phyloP scores from a whole-genome alignment of 192 early-diverging fungal genomes.

The Dissophora globulifera region DNA sequence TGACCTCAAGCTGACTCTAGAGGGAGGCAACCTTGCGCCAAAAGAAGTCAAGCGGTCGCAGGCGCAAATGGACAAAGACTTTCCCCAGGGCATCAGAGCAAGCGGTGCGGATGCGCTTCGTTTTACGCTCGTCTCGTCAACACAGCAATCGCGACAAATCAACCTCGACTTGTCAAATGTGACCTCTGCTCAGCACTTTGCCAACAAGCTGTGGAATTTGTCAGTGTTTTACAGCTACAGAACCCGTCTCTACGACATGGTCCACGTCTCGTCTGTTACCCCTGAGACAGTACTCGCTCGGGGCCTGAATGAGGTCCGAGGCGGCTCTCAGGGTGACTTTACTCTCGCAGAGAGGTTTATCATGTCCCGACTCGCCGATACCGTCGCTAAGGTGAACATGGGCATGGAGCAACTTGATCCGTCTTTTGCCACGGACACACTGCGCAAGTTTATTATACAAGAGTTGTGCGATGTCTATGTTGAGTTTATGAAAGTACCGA shows the following conservation, averaged over 20 bases:
- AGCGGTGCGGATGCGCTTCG: slow-evolving; percentile 92
- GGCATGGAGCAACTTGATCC: slow-evolving; percentile 79
- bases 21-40: slow-evolving; percentile 77
- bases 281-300: slow-evolving; percentile 6
- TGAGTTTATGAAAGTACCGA: slow-evolving; percentile 84
- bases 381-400: slow-evolving; percentile 70
- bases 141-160: slow-evolving; percentile 89
- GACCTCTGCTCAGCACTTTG: slow-evolving; percentile 87
- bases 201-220: slow-evolving; percentile 98
- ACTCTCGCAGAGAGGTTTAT: slow-evolving; percentile 88
- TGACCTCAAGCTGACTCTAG: slow-evolving; percentile 73
- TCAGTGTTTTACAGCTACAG: slow-evolving; percentile 77
- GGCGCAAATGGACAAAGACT: slow-evolving; percentile 77
- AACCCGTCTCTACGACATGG: slow-evolving; percentile 66
- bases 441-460: slow-evolving; percentile 89
- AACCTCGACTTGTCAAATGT: slow-evolving; percentile 92
- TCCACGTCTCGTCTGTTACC: slow-evolving; percentile 31
- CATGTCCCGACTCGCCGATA: slow-evolving; percentile 80
- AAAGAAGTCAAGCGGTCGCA: slow-evolving; percentile 78
- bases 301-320: not conserved
- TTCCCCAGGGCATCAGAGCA: slow-evolving; percentile 88
- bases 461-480: slow-evolving; percentile 97
- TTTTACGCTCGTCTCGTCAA: slow-evolving; percentile 74
- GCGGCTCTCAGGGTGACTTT: slow-evolving; percentile 15
- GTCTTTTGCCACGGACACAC: slow-evolving; percentile 79